Conservation (phyloP, 768 basidiomycete genomes). For the Punctularia strigosozonata region DNA sequence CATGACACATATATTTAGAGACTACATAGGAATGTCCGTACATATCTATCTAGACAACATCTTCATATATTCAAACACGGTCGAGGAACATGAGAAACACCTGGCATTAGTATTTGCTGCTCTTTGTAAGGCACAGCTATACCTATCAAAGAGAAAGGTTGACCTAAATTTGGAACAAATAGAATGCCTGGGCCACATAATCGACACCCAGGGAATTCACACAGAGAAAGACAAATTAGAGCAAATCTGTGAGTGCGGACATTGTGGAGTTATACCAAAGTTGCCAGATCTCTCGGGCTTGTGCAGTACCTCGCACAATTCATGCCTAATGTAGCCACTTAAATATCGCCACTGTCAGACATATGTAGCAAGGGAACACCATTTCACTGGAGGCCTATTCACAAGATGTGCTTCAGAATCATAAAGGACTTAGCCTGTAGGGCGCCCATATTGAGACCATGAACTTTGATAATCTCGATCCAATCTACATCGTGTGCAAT, state of each 20-base stretch:
- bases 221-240: constrained; percentile 18
- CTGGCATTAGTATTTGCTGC: constrained; percentile 10
- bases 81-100: constrained; percentile 16
- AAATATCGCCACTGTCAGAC: constrained; percentile 18
- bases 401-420: constrained; percentile 11
- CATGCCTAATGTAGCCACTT: constrained; percentile 16
- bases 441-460: constrained; percentile 3
- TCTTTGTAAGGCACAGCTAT: constrained; percentile 12
- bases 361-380: constrained; percentile 16
- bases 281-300: constrained; percentile 10
- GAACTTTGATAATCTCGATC: neutral
- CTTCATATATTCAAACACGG: constrained; percentile 27
- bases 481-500: constrained; percentile 14
- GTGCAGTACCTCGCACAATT: constrained; percentile 11
- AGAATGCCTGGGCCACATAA: constrained; percentile 21
- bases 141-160: constrained; percentile 17
- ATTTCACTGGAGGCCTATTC: constrained; percentile 14
- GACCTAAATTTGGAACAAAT: constrained; percentile 15
- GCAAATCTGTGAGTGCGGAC: constrained; percentile 17
- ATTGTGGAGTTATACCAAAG: constrained; percentile 11
- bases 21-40: constrained; percentile 23
- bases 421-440: constrained; percentile 3
- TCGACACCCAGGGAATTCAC: constrained; percentile 18
- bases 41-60: constrained; percentile 36
- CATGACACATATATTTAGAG: constrained; percentile 20